Evolutionary conservation across 345 rosid genomes (phyloP).

Genomic region (Leavenworthia alabamica): DNA sequence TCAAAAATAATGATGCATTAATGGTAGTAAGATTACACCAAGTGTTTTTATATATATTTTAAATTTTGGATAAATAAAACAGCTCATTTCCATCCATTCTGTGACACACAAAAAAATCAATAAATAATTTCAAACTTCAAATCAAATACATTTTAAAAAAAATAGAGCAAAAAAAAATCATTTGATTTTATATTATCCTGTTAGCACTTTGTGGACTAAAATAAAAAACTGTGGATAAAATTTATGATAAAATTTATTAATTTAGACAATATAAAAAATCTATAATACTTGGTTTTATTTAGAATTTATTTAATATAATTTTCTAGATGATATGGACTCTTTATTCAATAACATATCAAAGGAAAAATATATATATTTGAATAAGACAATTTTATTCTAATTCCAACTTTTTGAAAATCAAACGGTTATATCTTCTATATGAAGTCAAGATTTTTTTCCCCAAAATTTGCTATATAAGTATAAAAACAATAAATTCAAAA

Average conservation of each 20-base stretch:
- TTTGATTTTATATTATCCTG: slow-evolving; percentile 6
- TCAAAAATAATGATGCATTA: background rate
- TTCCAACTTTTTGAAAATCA: background rate
- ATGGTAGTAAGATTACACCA: background rate
- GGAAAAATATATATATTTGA: slow-evolving; percentile 2
- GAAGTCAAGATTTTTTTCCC: slow-evolving; percentile 22
- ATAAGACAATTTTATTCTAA: background rate
- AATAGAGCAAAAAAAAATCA: slow-evolving; percentile 5
- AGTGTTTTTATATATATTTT: background rate
- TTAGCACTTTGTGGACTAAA: background rate
- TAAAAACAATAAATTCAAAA: background rate
- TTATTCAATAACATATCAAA: background rate
- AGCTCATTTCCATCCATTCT: background rate
- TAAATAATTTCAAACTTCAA: background rate
- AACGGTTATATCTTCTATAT: slow-evolving; percentile 8
- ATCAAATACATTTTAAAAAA: background rate
- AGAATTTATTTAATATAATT: background rate
- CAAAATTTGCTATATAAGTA: background rate
- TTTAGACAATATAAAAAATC: background rate
- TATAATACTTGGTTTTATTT: background rate
- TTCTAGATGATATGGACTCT: background rate
- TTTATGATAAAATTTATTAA: background rate
- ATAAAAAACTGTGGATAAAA: too few species aligned
- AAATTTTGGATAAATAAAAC: background rate
- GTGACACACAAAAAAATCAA: background rate